Conservation (phyloP, 73 alveolate species). For the Paramecium sexaurelia region DNA sequence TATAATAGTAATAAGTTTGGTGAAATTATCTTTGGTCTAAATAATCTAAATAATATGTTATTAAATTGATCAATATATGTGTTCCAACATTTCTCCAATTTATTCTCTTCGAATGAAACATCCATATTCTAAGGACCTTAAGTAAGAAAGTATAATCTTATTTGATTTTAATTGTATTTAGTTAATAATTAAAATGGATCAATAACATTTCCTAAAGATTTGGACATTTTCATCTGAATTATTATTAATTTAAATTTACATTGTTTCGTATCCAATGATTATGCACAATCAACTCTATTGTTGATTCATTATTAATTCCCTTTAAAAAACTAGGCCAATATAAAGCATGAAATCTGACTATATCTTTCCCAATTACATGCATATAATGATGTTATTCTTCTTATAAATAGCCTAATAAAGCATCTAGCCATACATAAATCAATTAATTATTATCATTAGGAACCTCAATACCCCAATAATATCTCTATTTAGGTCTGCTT, state of each 20-base stretch:
- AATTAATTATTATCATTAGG: constrained; percentile 76
- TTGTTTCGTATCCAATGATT: constrained; percentile 83
- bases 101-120: constrained; percentile 63
- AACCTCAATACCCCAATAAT: constrained; percentile 82
- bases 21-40: constrained; percentile 17
- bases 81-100: constrained; percentile 53
- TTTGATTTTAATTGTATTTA: constrained; percentile 63
- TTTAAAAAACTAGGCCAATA: constrained; percentile 84
- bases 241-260: neutral
- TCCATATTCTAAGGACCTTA: constrained; percentile 80
- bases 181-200: constrained; percentile 74
- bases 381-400: neutral
- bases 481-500: constrained; percentile 75
- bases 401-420: constrained; percentile 74
- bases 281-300: constrained; percentile 71
- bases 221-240: constrained; percentile 76
- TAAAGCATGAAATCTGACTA: constrained; percentile 81
- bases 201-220: constrained; percentile 79
- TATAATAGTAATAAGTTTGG: neutral
- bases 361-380: constrained; percentile 84
- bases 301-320: constrained; percentile 69
- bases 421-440: constrained; percentile 89
- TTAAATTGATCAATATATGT: constrained; percentile 49
- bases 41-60: neutral
- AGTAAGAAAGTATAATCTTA: constrained; percentile 76